Base-by-base conservation (phyloP, 2,329 filamentous ascomycete genomes). In the Nemania sp. region DNA sequence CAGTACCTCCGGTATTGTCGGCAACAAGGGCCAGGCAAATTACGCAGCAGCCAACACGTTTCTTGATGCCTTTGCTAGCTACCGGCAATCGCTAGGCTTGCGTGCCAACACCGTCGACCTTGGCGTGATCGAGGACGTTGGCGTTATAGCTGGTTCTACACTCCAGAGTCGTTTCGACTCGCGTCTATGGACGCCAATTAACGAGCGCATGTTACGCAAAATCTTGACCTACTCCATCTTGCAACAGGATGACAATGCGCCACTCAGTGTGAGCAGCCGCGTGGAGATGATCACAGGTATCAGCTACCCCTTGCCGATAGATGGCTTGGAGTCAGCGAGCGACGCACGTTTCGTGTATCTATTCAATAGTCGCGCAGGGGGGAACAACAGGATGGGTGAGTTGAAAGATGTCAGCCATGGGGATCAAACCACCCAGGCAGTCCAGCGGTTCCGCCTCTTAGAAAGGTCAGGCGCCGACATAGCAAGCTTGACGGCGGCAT, bases 41-140 rank as follows among this genome's bases (percentile, higher is more conserved):
- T 84, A 85, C 62, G 75, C 78, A 1, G 80, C 82, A 0, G 82
- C 74, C 10, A 84, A 83, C 65, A 69, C 77, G 3, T 84, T 81
- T 75, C 73, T 82, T 24, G 80, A 83, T 57, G 76, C 78, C 1
- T 79, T 84, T 41, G 79, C 79, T 3, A 67, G 68, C 10, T 82
- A 80, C 66, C 79, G 82, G 2, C 72, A 72, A 2, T 45, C 32
- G 1, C 74, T 72, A 0, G 79, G 81, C 2, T 75, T 81, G 0
- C 69, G 74, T 0, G 83, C 80, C 11, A 71, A 76, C 11, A 69
- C 74, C 0, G 73, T 85, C 5, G 76, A 85, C 61, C 75, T 85
- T 2, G 82, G 82, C 0, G 69, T 74, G 1, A 76, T 85, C 26
- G 67, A 75, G 1, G 77, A 77, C 49, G 74, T 78, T 11, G 78